phyloP scores from a whole-genome alignment of 306 rosid species.

The Coriaria nepalensis region DNA sequence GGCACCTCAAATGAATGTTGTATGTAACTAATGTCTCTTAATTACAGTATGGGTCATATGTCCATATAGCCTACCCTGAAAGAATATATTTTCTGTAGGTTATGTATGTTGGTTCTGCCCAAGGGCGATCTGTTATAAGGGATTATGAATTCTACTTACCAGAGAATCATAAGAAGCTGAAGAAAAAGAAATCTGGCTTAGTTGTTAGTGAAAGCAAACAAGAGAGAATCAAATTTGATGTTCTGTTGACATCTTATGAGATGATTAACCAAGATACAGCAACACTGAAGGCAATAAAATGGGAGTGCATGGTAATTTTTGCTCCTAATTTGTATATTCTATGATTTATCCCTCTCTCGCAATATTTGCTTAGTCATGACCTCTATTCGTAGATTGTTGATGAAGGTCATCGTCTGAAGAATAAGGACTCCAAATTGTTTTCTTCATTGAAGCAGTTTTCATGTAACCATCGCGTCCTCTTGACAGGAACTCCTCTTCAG shows the following conservation, averaged over 20 bases:
- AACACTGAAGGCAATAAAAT: slow-evolving; percentile 70
- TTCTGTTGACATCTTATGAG: slow-evolving; percentile 92
- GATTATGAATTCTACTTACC: slow-evolving; percentile 90
- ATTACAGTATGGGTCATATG: neutral
- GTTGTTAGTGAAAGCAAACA: slow-evolving; percentile 68
- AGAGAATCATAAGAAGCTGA: slow-evolving; percentile 67
- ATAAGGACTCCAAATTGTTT: slow-evolving; percentile 93
- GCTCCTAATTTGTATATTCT: slow-evolving; percentile 9
- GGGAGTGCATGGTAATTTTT: slow-evolving; percentile 82
- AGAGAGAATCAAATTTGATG: slow-evolving; percentile 94
- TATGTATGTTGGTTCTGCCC: slow-evolving; percentile 92
- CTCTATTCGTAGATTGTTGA: slow-evolving; percentile 60
- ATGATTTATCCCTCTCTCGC: slow-evolving; percentile 3
- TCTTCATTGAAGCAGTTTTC: slow-evolving; percentile 80
- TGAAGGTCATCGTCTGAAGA: slow-evolving; percentile 98
- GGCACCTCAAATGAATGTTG: slow-evolving; percentile 99
- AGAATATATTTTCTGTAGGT: slow-evolving; percentile 44
- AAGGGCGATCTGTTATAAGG: slow-evolving; percentile 75
- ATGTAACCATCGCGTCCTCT: slow-evolving; percentile 69
- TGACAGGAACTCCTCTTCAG: slow-evolving; percentile 99
- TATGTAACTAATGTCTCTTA: slow-evolving; percentile 29
- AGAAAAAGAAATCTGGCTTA: slow-evolving; percentile 79
- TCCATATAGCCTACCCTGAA: neutral
- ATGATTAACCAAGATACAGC: slow-evolving; percentile 79
- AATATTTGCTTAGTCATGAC: slow-evolving; percentile 19